Conservation (phyloP, 2,329 filamentous ascomycete species). For the Chaetomiaceae sp. region DNA sequence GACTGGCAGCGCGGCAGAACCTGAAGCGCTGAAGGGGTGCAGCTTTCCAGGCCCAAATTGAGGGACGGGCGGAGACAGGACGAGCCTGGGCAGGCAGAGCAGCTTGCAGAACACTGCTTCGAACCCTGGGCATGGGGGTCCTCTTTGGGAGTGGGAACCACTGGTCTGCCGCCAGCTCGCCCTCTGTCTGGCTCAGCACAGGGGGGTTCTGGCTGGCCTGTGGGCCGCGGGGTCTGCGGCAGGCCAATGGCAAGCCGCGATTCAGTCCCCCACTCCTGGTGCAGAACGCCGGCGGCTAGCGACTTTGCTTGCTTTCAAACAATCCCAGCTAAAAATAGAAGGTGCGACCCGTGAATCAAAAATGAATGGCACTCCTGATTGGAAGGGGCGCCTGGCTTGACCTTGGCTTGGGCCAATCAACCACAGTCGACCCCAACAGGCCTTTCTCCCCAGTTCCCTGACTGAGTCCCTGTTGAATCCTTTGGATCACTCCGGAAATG, state of each 20-base stretch:
- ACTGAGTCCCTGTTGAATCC: too few relatives aligned
- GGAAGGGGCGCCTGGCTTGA: not conserved
- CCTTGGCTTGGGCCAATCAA: constrained; percentile 9
- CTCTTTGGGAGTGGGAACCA: constrained; percentile 12
- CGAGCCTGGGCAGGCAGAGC: constrained; percentile 10
- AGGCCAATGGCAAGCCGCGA: constrained; percentile 15
- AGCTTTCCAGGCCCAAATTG: constrained; percentile 3
- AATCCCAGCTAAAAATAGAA: constrained; percentile 26
- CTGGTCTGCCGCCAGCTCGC: constrained; percentile 14
- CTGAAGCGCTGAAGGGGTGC: constrained; percentile 14
- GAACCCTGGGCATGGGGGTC: constrained; percentile 7
- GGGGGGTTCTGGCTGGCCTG: constrained; percentile 17
- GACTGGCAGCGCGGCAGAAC: constrained; percentile 1
- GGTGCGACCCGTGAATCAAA: constrained; percentile 17
- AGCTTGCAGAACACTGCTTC: constrained; percentile 3
- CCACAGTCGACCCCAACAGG: not conserved
- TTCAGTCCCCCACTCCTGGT: constrained; percentile 8
- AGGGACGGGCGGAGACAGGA: constrained; percentile 4
- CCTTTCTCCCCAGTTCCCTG: not conserved
- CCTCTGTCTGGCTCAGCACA: constrained; percentile 21
- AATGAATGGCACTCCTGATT: constrained; percentile 13
- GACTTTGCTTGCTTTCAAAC: constrained; percentile 26
- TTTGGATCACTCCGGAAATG: not conserved
- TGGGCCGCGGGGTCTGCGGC: constrained; percentile 18
- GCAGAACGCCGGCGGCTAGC: constrained; percentile 24